These are phyloP conservation scores for Suhomyces xylopsoci DNA, from an alignment of 805 yeast species.

Conservation along the genomic window DNA sequence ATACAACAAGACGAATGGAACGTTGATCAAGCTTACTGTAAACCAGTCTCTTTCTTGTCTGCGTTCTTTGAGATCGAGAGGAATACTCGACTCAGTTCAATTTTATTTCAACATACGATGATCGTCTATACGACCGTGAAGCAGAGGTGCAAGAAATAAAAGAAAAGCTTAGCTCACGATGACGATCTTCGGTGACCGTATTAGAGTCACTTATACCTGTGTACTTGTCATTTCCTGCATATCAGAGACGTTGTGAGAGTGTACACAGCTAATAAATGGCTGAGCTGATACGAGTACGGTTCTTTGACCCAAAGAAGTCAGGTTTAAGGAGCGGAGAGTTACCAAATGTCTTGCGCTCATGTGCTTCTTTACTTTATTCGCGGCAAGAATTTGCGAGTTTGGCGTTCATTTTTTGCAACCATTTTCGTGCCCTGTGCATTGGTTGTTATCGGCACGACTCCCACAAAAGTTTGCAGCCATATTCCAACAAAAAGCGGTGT, in stretches of 20 bases:
- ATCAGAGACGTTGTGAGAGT: too few species aligned
- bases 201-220: too few species aligned
- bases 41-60: neutral
- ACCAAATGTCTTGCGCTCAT: neutral
- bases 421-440: neutral
- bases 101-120: too few species aligned
- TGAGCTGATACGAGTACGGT: too few species aligned
- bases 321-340: neutral
- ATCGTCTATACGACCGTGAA: too few species aligned
- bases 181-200: too few species aligned
- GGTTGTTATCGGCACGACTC: neutral
- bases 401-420: neutral
- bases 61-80: neutral
- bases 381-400: neutral
- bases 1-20: too few species aligned
- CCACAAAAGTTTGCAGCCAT: constrained; percentile 4
- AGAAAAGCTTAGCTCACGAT: too few species aligned
- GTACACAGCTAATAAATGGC: too few species aligned
- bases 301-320: too few species aligned
- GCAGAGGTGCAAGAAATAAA: too few species aligned
- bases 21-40: neutral
- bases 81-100: neutral
- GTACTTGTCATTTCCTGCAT: too few species aligned
- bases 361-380: neutral
- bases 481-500: constrained; percentile 1